Base-by-base conservation (phyloP, 1,284 basidiomycete genomes). In the Kwoniella shivajii region DNA sequence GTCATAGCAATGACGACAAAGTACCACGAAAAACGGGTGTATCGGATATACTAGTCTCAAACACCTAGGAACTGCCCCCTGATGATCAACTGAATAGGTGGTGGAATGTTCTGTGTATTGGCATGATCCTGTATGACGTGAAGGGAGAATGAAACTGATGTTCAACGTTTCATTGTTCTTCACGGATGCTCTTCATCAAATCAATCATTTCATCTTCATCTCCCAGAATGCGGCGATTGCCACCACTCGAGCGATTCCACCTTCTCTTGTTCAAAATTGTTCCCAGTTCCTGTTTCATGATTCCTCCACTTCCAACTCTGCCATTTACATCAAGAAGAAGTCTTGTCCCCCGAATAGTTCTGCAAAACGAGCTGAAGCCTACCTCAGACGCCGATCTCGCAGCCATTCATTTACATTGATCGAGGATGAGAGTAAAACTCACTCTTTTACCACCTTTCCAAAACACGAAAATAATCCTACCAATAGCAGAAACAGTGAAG, bases 401-500 rank as follows among this genome's bases (percentile, higher is more conserved):
- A n/a, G n/a, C n/a, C n/a, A n/a, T n/a, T n/a, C n/a, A n/a, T n/a
- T n/a, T n/a, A n/a, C n/a, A n/a, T n/a, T n/a, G n/a, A n/a, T n/a
- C n/a, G n/a, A n/a, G 9, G 29, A 75, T 72, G 71, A 61, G 74
- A 39, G 53, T 77, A 46, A 69, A 65, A 39, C 27, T 76, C 14
- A 57, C 66, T 20, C 65, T 72, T 9, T 45, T 64, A 2, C 54
- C 69, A 1, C 74, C 74, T 11, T 72, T 76, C 37, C 30, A 51
- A 3, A 57, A 61, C 10, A 53, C 63, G 18, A 73, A 70, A 50
- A 45, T 71, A 26, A 71, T 75, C 27, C 54, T 70, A 16, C 68
- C 68, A 0, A 47, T 74, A 6, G 61, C 66, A 1, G 34, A 53
- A 6, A 22, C 39, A 3, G 37, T 69, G 45, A 49, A 64, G 38